Evolutionary conservation across 441 rosid species (phyloP), one percentile per base, ranked within the genome.

Genomic region (Aleurites moluccanus): DNA sequence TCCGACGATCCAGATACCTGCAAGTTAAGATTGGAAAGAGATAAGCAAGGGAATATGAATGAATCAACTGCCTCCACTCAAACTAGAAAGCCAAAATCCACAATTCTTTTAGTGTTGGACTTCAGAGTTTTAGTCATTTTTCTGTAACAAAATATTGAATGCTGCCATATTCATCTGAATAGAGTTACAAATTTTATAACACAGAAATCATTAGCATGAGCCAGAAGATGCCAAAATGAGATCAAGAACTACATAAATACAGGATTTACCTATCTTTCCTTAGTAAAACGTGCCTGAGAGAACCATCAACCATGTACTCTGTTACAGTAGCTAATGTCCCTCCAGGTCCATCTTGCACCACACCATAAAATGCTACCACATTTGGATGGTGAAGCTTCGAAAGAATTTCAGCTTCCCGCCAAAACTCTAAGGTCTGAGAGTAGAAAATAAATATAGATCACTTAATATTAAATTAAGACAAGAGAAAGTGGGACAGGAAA

Each of bases 251-350:
- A 55, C 33, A 27, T 62, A 21, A 69, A 33, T 30, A 62, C 64
- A 81, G 75, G 64, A 40, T 57, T 81, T 85, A 96, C 99, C 96
- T 90, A 42, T 93, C 99, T 75, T 94, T 94, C 84, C 94, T 84
- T 49, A 94, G 93, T 77, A 96, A 84, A 86, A 94, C 99, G 77
- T 87, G 97, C 81, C 99, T 88, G 70, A 96, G 91, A 85, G 99
- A 96, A 69, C 99, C 98, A 87, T 96, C 94, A 79, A 96, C 98
- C 99, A 96, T 94, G 85, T 82, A 96, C 76, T 96, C 98, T 5
- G 99, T 84, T 75, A 96, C 98, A 4, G 99, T 91, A 64, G 99
- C 98, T 80, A 96, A 84, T 74, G 98, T 88, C 62, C 90, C 98
- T 40, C 94, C 98, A 59, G 97, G 98, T 57, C 98, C 97, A 78